These are phyloP conservation scores for Tetracladium maxilliforme DNA, from an alignment of 2,329 filamentous ascomycete genomes.

Conservation along the genomic window DNA sequence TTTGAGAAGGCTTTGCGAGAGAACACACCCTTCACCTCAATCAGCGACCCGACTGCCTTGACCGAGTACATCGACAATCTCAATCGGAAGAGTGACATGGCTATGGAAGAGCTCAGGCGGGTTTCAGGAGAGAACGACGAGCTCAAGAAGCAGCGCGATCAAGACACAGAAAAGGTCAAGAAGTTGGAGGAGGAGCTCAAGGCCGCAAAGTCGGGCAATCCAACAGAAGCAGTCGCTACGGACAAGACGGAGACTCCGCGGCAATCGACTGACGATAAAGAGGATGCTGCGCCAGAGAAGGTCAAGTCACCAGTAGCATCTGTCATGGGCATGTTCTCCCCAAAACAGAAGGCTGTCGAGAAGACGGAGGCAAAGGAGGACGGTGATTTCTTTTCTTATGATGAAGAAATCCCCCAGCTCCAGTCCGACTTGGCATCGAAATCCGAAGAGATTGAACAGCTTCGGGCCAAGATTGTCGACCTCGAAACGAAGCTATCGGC, in stretches of 20 bases:
- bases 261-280: conserved; percentile 13
- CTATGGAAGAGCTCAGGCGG: conserved; percentile 83
- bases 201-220: conserved; percentile 28
- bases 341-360: conserved; percentile 24
- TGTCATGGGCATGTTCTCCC: conserved; percentile 33
- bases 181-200: conserved; percentile 50
- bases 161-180: conserved; percentile 54
- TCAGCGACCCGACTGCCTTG: conserved; percentile 69
- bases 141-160: conserved; percentile 61
- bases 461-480: conserved; percentile 53
- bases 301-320: conserved; percentile 30
- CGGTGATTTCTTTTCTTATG: conserved; percentile 76
- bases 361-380: conserved; percentile 19
- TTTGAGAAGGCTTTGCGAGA: conserved; percentile 88
- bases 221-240: conserved; percentile 4
- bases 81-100: conserved; percentile 77
- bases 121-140: conserved; percentile 71
- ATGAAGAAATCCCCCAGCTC: conserved; percentile 73
- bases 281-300: conserved; percentile 11
- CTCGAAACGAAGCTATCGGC: conserved; percentile 58
- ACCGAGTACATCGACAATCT: conserved; percentile 84
- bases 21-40: conserved; percentile 81
- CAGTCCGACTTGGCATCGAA: conserved; percentile 60
- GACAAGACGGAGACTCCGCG: conserved; percentile 12
- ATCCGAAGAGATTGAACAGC: conserved; percentile 51